These are phyloP conservation scores for Diddensiella caesifluorescens DNA, from an alignment of 805 yeast genomes.

Conservation along the genomic window DNA sequence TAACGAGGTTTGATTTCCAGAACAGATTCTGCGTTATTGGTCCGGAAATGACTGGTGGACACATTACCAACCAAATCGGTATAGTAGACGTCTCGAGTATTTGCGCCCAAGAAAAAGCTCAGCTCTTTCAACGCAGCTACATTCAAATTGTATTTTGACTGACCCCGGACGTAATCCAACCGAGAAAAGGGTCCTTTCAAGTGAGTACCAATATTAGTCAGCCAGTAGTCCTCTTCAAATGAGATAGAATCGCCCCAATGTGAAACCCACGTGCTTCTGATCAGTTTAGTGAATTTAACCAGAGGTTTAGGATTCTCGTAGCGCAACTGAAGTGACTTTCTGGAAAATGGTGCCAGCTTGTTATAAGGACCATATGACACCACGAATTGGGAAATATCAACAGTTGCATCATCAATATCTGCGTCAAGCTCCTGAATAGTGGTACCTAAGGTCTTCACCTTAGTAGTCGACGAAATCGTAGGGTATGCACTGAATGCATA, in stretches of 20 bases:
- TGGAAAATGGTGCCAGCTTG: conserved; percentile 42
- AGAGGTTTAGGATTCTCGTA: conserved; percentile 66
- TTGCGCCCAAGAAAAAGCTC: conserved; percentile 49
- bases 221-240: conserved; percentile 80
- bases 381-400: conserved; percentile 23
- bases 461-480: conserved; percentile 33
- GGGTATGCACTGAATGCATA: conserved; percentile 57
- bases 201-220: conserved; percentile 69
- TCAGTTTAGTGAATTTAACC: conserved; percentile 51
- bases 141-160: conserved; percentile 39
- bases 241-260: conserved; percentile 70
- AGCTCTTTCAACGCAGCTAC: conserved; percentile 58
- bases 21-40: conserved; percentile 31
- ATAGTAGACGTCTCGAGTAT: conserved; percentile 63
- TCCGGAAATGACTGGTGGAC: conserved; percentile 54
- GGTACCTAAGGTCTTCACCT: conserved; percentile 18
- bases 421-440: conserved; percentile 34
- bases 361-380: conserved; percentile 54
- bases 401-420: conserved; percentile 34
- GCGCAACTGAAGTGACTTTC: conserved; percentile 47
- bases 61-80: conserved; percentile 93
- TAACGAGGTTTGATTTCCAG: conserved; percentile 74
- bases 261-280: conserved; percentile 83
- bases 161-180: conserved; percentile 64
- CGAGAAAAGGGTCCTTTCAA: conserved; percentile 62